phyloP scores from a whole-genome alignment of 805 yeast genomes.

The Barnettozyma californica region DNA sequence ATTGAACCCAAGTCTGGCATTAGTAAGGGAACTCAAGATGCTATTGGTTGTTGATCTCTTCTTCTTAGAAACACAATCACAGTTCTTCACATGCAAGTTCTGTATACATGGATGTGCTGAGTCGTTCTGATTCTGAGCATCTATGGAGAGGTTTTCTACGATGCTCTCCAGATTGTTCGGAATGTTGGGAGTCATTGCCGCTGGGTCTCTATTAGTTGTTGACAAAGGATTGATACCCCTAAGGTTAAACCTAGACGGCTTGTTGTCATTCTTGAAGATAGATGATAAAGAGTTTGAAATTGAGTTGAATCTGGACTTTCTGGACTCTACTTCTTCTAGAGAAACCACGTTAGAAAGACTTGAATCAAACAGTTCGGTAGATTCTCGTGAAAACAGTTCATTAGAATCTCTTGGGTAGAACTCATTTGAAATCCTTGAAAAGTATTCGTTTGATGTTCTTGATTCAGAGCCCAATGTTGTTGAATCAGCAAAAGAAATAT shows the following conservation, averaged over 20 bases:
- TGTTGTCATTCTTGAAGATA: conserved; percentile 21
- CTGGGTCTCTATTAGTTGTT: conserved; percentile 22
- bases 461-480: conserved; percentile 22
- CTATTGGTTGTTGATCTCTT: conserved; percentile 18
- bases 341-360: conserved; percentile 5
- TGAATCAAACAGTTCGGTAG: conserved; percentile 11
- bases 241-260: conserved; percentile 29
- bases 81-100: conserved; percentile 12
- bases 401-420: conserved; percentile 34
- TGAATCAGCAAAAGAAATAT: conserved; percentile 16
- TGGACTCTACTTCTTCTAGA: conserved; percentile 8
- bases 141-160: conserved; percentile 15
- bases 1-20: conserved; percentile 21
- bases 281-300: conserved; percentile 21
- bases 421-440: conserved; percentile 35
- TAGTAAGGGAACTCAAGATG: conserved; percentile 20
- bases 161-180: conserved; percentile 15
- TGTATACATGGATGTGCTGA: conserved; percentile 1
- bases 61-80: conserved; percentile 14
- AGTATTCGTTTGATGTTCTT: conserved; percentile 29
- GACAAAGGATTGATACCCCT: conserved; percentile 29
- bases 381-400: conserved; percentile 8
- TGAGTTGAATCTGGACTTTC: conserved; percentile 21
- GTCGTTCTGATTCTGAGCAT: not conserved
- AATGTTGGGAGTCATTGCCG: conserved; percentile 6